These are phyloP conservation scores for Sclerotinia nivalis DNA, from an alignment of 2,329 filamentous ascomycete genomes.

Conservation along the genomic window DNA sequence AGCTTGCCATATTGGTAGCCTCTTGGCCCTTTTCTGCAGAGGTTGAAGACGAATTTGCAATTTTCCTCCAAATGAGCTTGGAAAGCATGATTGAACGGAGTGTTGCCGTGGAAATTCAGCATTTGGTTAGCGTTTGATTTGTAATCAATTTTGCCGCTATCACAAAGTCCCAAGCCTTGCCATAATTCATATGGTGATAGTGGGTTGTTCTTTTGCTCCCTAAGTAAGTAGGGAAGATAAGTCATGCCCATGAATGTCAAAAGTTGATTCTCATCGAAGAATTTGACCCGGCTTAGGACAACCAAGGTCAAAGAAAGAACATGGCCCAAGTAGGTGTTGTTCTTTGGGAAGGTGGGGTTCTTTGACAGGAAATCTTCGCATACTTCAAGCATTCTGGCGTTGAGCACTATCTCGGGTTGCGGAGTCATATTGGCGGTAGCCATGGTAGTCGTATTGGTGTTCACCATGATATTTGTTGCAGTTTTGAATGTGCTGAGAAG, in stretches of 20 bases:
- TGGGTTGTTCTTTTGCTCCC: background rate
- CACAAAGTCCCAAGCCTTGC: background rate
- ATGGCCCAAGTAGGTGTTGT: background rate
- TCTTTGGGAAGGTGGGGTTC: background rate
- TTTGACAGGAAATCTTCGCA: background rate
- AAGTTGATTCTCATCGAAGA: background rate
- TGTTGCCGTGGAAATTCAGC: accelerated
- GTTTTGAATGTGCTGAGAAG: too few relatives aligned
- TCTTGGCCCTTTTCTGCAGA: background rate
- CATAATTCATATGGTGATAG: background rate
- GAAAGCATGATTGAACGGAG: background rate
- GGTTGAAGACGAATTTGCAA: background rate
- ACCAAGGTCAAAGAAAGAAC: background rate
- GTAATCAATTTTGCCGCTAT: background rate
- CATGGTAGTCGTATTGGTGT: background rate
- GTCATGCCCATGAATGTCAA: background rate
- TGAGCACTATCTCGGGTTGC: background rate
- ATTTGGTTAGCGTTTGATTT: background rate
- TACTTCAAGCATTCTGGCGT: accelerated
- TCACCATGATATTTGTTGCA: background rate
- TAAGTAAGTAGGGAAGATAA: background rate
- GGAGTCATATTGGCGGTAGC: background rate
- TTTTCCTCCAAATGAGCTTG: background rate
- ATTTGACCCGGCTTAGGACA: too few relatives aligned
- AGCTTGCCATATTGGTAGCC: too few relatives aligned